phyloP scores from a whole-genome alignment of 2,329 filamentous ascomycete genomes.

The Geosmithia putterillii region DNA sequence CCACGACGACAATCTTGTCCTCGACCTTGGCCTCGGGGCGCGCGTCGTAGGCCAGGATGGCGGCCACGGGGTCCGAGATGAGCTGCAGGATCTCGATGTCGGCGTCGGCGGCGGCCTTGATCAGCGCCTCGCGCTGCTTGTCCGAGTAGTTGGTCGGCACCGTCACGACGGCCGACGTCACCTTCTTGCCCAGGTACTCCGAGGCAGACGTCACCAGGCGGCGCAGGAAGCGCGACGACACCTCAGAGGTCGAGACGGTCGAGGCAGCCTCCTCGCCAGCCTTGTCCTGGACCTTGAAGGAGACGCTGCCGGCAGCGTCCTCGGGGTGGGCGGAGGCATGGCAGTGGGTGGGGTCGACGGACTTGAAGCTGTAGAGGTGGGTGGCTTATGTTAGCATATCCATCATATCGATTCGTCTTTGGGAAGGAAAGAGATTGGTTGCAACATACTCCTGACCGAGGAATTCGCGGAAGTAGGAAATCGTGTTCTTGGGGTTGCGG shows the following conservation, averaged over 20 bases:
- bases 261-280: conserved; percentile 47
- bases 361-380: conserved; percentile 55
- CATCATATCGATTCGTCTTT: no score
- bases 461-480: conserved; percentile 93
- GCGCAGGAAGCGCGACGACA: conserved; percentile 73
- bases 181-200: conserved; percentile 84
- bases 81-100: conserved; percentile 85
- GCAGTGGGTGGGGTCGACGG: conserved; percentile 90
- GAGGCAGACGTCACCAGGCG: conserved; percentile 73
- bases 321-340: conserved; percentile 86
- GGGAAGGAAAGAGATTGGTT: no score
- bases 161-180: conserved; percentile 90
- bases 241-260: conserved; percentile 64
- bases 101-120: conserved; percentile 65
- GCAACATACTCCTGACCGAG: conserved; percentile 73
- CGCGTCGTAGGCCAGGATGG: conserved; percentile 83
- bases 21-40: conserved; percentile 58
- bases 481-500: conserved; percentile 84
- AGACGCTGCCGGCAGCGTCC: conserved; percentile 57
- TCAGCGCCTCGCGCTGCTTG: conserved; percentile 71
- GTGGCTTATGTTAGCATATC: no score
- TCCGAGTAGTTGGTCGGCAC: conserved; percentile 90
- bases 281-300: conserved; percentile 77
- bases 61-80: conserved; percentile 82
- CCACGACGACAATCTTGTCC: conserved; percentile 87